Conservation (phyloP, 1,284 basidiomycete genomes). For the Heterobasidion occidentale region DNA sequence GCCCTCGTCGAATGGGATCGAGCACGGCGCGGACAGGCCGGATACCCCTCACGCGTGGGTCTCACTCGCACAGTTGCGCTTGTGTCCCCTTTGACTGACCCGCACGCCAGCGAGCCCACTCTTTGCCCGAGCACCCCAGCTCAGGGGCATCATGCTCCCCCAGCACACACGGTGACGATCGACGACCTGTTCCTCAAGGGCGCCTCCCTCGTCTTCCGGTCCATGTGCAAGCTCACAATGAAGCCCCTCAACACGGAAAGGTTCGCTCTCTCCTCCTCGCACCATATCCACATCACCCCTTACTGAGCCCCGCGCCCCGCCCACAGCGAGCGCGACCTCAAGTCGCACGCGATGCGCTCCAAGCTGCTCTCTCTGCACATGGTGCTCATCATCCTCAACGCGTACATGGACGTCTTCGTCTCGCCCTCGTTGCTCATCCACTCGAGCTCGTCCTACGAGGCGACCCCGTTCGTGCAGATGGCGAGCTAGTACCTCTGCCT, state of each 20-base stretch:
- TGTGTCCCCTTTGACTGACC: not conserved
- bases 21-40: too few species aligned
- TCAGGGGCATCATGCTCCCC: conserved; percentile 1
- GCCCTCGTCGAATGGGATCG: not conserved
- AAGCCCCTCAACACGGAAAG: conserved; percentile 90
- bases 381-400: conserved; percentile 86
- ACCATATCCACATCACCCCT: not conserved
- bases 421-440: conserved; percentile 83
- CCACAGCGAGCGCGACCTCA: conserved; percentile 81
- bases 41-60: not conserved
- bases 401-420: conserved; percentile 84
- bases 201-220: conserved; percentile 92
- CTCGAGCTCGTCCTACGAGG: conserved; percentile 79
- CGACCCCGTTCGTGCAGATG: conserved; percentile 84
- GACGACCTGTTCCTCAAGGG: conserved; percentile 91
- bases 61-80: not conserved
- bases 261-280: conserved; percentile 33
- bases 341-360: conserved; percentile 93
- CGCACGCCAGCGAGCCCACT: conserved; percentile 13
- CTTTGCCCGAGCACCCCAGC: conserved; percentile 12
- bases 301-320: not conserved
- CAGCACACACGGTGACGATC: conserved; percentile 31
- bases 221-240: conserved; percentile 97
- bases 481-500: conserved; percentile 94
- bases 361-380: conserved; percentile 91